Evolutionary conservation across 1,284 basidiomycete genomes (phyloP).

Genomic region (Dichomitus squalens): DNA sequence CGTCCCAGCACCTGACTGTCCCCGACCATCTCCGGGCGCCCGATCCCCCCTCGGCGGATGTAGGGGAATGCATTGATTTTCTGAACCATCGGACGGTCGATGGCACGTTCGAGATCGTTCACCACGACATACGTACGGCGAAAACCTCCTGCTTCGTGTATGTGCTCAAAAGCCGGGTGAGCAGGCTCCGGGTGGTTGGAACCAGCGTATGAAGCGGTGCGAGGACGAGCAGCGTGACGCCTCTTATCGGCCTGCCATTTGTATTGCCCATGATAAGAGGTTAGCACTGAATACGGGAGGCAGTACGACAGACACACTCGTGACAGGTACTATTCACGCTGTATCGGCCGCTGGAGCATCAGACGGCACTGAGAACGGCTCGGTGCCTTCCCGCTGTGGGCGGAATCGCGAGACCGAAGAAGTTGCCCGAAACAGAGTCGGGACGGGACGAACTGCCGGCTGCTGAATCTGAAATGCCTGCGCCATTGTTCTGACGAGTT

Average conservation of each 20-base stretch:
- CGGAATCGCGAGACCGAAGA: constrained; percentile 39
- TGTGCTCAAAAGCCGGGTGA: constrained; percentile 83
- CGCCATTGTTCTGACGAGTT: constrained; percentile 46
- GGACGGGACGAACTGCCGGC: constrained; percentile 29
- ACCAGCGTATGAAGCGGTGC: constrained; percentile 75
- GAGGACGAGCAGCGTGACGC: constrained; percentile 56
- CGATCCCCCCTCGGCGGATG: constrained; percentile 38
- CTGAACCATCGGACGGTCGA: constrained; percentile 66
- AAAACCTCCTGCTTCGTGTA: constrained; percentile 94
- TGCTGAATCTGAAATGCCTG: constrained; percentile 13
- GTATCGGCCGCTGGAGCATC: constrained; percentile 86
- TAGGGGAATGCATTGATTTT: constrained; percentile 94
- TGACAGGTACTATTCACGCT: constrained; percentile 62
- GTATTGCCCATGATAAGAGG: constrained; percentile 69
- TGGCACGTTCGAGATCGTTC: constrained; percentile 64
- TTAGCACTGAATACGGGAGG: no score
- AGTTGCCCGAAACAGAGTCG: constrained; percentile 30
- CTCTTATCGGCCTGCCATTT: constrained; percentile 87
- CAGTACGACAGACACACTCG: neutral
- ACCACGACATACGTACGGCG: constrained; percentile 83
- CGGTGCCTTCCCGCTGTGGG: constrained; percentile 49
- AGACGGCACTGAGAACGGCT: constrained; percentile 83
- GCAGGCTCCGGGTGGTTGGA: constrained; percentile 44
- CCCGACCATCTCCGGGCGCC: constrained; percentile 8
- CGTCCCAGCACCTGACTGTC: constrained; percentile 14